Evolutionary conservation across 257 asterid genomes (phyloP), one percentile per base, ranked within the genome.

Genomic region (Solanum chiquidenum): DNA sequence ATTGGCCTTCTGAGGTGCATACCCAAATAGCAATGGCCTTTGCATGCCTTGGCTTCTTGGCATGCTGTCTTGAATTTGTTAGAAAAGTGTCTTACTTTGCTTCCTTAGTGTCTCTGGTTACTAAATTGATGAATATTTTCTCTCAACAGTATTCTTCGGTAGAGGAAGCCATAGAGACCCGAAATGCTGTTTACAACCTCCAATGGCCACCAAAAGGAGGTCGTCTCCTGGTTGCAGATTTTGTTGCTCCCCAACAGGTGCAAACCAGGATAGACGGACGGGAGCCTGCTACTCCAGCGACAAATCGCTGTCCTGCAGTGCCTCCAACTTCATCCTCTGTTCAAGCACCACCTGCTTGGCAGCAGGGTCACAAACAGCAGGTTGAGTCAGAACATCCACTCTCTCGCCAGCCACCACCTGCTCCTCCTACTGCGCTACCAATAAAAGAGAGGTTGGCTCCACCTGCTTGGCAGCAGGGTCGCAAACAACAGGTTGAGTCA

Each of bases 151-250:
- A 68, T 77, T 69, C 93, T 68, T 83, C 90, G 1, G 89, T 80
- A 71, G 91, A 89, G 62, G 91, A 91, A 88, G 91, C 91, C 35
- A 89, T 40, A 11, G 90, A 84, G 86, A 89, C 91, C 27, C 87
- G 91, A 72, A 89, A 89, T 72, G 90, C 90, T 52, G 86, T 88
- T 52, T 91, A 88, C 60, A 89, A 89, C 87, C 90, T 91, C 18
- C 87, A 86, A 76, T 91, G 91, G 93, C 93, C 93, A 37, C 83
- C 90, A 86, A 83, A 89, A 68, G 91, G 87, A 77, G 91, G 93
- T 49, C 91, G 91, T 27, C 89, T 76, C 18, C 86, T 91, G 86
- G 31, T 84, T 84, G 91, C 91, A 52, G 90, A 91, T 83, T 91
- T 89, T 83, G 93, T 89, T 69, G 91, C 88, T 29, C 93, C 93